Evolutionary conservation across 495 filamentous ascomycete genomes (phyloP), one percentile per base, ranked within the genome.

Genomic region (Aspergillus funiculosus): DNA sequence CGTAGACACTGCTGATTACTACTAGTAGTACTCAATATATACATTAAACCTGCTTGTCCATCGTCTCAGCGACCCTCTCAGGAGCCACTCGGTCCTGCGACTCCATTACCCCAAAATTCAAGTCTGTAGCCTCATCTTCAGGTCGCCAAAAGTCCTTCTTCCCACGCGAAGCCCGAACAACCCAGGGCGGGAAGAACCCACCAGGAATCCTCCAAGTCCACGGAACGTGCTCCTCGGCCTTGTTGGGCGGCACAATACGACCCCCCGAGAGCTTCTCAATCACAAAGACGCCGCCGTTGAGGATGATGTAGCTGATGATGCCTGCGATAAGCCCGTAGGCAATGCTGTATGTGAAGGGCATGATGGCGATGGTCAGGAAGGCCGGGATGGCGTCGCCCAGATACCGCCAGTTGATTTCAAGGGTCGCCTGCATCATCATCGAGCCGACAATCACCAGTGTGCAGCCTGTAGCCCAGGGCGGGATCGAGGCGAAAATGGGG

Each of bases 261-360:
- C 86, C 86, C 0, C 75, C 69, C 2, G 80, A 82, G 8, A 60
- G 56, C 60, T 76, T 75, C 60, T 81, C 77, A 39, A 90, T 67
- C 29, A 84, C 9, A 77, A 78, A 88, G 0, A 79, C 76, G 20
- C 72, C 54, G 1, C 66, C 68, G 62, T 91, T 91, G 49, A 91
- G 63, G 30, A 79, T 54, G 41, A 80, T 80, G 57, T 90, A 91
- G 46, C 80, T 74, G 43, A 82, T 69, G 55, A 91, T 87, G 29
- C 86, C 86, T 3, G 83, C 85, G 44, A 90, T 86, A 21, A 88
- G 73, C 17, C 85, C 85, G 57, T 89, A 83, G 11, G 85, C 83
- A 53, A 89, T 88, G 34, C 79, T 85, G 61, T 86, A 87, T 15
- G 84, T 89, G 67, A 89, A 89, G n/a, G 86, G 85, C 86, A 91